Evolutionary conservation across 805 yeast species (phyloP), one percentile per base, ranked within the genome.

Genomic region (Candida corydali): DNA sequence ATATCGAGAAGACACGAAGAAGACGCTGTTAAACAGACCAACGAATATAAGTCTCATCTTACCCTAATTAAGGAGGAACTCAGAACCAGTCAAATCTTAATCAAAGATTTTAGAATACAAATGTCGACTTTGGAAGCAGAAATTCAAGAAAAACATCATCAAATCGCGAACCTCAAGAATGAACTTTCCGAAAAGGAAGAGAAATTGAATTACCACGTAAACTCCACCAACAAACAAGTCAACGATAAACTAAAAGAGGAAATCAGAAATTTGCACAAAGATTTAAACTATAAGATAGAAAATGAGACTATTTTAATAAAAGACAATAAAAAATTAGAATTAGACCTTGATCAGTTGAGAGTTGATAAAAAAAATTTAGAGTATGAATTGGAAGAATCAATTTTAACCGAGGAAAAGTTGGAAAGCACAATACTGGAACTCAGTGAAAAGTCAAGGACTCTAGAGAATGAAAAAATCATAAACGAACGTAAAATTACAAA

Each of bases 281-380:
- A 78, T 32, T 52, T 86, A 26, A 65, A 70, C 25, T 63, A 65
- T 37, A 71, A 76, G 44, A 63, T 79, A 60, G 78, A 79, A 46
- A 69, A 67, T 26, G 95, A 86, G 54, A 78, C 86, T 1, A 76
- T 73, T 20, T 55, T 82, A 37, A 75, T 80, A 41, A 82, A 80
- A 45, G 80, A 75, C 31, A 63, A 80, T 44, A 81, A 84, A 36
- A 75, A 75, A 26, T 58, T 82, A 18, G 75, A 71, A 29, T 71
- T 79, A 44, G 82, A 80, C 41, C 58, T 78, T 30, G 86, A 80
- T 42, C 73, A 75, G 7, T 41, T 59, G 31, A 42, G 48, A 5
- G 44, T 51, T 17, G 52, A 46, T 11, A 58, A 57, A 37, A 39
- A 47, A 3, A 45, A 43, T 19, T 42, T 64, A 11, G 67, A 60